phyloP scores from a whole-genome alignment of 2,329 filamentous ascomycete genomes.

The Talaromyces sp. region DNA sequence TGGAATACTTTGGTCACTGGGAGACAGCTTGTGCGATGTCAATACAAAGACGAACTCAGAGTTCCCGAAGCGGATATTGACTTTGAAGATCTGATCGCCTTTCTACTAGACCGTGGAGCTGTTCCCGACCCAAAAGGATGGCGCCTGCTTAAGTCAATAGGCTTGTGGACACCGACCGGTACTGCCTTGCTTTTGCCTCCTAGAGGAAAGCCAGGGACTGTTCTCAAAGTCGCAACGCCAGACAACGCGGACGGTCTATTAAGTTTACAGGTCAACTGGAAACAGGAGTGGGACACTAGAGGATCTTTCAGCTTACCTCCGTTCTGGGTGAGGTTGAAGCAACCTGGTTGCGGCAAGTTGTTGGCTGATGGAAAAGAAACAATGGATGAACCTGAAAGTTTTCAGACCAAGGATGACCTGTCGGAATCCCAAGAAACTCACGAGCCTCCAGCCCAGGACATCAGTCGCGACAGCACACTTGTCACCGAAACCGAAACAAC shows the following conservation, averaged over 20 bases:
- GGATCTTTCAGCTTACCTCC: constrained; percentile 54
- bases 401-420: not conserved
- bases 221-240: constrained; percentile 53
- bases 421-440: not conserved
- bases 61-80: constrained; percentile 49
- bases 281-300: constrained; percentile 52
- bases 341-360: constrained; percentile 19
- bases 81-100: constrained; percentile 60
- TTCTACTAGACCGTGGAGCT: constrained; percentile 62
- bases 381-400: not conserved
- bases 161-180: constrained; percentile 59
- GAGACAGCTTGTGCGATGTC: constrained; percentile 59
- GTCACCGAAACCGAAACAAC: constrained; percentile 2
- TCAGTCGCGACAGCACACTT: constrained; percentile 7
- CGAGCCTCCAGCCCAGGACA: not conserved
- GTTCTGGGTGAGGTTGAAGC: constrained; percentile 49
- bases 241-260: constrained; percentile 61
- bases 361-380: not conserved
- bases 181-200: constrained; percentile 56
- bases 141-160: constrained; percentile 55
- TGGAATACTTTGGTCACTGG: constrained; percentile 63
- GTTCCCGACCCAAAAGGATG: constrained; percentile 59
- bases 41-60: constrained; percentile 53
- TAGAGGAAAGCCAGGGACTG: constrained; percentile 45
- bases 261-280: constrained; percentile 57